Evolutionary conservation across 495 filamentous ascomycete genomes (phyloP).

Genomic region (Aspergillus carlsbadensis): DNA sequence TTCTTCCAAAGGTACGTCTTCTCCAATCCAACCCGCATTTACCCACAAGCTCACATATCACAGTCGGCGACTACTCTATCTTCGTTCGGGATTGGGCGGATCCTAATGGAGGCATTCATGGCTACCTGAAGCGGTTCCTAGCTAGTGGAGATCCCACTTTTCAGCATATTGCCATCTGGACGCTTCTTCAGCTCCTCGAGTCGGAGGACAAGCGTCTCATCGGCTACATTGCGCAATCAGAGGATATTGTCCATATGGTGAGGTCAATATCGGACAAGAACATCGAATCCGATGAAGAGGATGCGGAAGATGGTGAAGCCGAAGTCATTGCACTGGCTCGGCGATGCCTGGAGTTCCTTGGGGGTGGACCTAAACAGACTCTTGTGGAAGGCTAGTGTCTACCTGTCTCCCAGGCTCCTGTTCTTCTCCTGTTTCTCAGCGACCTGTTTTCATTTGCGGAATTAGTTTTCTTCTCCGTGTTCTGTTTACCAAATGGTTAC

Average conservation of each 20-base stretch:
- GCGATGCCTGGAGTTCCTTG: conserved; percentile 83
- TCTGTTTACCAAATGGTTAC: conserved; percentile 10
- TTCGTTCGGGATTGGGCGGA: conserved; percentile 93
- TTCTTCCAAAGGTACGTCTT: conserved; percentile 83
- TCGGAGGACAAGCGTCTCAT: conserved; percentile 87
- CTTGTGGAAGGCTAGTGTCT: conserved; percentile 52
- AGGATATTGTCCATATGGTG: conserved; percentile 88
- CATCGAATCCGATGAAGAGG: conserved; percentile 87
- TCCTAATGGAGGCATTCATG: conserved; percentile 91
- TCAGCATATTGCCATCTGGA: conserved; percentile 99
- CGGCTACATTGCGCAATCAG: conserved; percentile 77
- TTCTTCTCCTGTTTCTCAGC: conserved; percentile 10
- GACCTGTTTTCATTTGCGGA: conserved; percentile 13
- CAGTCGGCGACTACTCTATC: conserved; percentile 94
- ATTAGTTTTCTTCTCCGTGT: conserved; percentile 15
- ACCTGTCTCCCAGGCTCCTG: neutral
- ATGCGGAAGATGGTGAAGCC: conserved; percentile 87
- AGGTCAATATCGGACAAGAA: conserved; percentile 85
- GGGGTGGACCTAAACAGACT: conserved; percentile 55
- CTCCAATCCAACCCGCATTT: neutral
- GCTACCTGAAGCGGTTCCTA: conserved; percentile 89
- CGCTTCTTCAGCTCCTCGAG: conserved; percentile 89
- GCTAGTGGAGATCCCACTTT: conserved; percentile 94
- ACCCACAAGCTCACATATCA: conserved; percentile 1
- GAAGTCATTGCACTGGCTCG: conserved; percentile 92